Base-by-base conservation (phyloP, 2,329 filamentous ascomycete species). In the Calycina marina region DNA sequence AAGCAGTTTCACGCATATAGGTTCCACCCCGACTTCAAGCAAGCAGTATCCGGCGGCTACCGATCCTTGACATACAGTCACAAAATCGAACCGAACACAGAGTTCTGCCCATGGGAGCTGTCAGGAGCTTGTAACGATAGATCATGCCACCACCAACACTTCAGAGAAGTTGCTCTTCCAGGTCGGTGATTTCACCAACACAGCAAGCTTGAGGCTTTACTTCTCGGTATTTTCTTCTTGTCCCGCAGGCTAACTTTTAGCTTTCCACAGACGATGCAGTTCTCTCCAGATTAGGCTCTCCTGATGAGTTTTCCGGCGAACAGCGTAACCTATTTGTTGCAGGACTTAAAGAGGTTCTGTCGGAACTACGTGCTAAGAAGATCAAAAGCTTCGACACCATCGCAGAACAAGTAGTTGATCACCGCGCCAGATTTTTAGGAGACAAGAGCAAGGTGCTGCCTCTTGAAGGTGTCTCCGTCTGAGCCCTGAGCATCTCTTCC, bases 41-140 rank as follows among this genome's bases (percentile, higher is more conserved):
- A 77, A 30, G 62, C 71, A 35, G 74, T 93, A 36, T 54, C 71
- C 35, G 78, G 77, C 40, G 88, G 88, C 26, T 77, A 85, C 51
- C 77, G 79, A 51, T 96, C 90, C 42, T 66, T 92, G 61, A 96
- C 86, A 26, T 96, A 88, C 60, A 94, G 83, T 59, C 82, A 93
- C 57, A 77, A 76, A 45, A 93, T 98, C 56, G 75, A 94, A 52
- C 65, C 75, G 14, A 65, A 72, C 39, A 75, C 69, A 45, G 69
- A 71, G 40, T 51, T 96, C 30, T 98, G 90, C 56, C 77, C 73
- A 22, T 77, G 72, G 47, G 82, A 93, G 55, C 60, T 81, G 40
- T 75, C 74, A 32, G 72, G 73, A 39, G 61, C 65, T 43, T 96
- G 90, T 17, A 76, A 77, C 44, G 81, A 86, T 50, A 54, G 60